Conservation (phyloP, 2,329 filamentous ascomycete genomes). For the Penicillium glabrum region DNA sequence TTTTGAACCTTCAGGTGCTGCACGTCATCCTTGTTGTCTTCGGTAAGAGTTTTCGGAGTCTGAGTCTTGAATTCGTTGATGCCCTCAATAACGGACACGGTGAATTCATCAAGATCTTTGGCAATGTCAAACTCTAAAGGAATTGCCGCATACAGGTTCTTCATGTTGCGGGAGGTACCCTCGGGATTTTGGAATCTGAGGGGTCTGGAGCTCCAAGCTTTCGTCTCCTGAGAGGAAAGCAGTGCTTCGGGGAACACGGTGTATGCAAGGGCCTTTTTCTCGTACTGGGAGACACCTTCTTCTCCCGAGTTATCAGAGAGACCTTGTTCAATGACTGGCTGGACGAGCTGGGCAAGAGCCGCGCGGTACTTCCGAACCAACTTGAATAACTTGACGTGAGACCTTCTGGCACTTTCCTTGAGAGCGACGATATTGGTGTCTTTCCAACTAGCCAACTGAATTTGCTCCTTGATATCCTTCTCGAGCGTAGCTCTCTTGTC, state of each 20-base stretch:
- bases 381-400: conserved; percentile 88
- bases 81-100: conserved; percentile 65
- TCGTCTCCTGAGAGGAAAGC: conserved; percentile 29
- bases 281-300: conserved; percentile 15
- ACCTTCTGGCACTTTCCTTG: conserved; percentile 83
- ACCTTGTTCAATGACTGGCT: conserved; percentile 50
- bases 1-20: conserved; percentile 92
- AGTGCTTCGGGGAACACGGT: conserved; percentile 32
- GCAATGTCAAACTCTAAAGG: conserved; percentile 57
- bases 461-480: conserved; percentile 88
- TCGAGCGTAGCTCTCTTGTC: conserved; percentile 75
- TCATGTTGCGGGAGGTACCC: conserved; percentile 74
- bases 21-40: conserved; percentile 80
- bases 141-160: conserved; percentile 57
- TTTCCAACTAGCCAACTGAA: conserved; percentile 94
- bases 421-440: conserved; percentile 92
- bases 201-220: conserved; percentile 49
- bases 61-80: conserved; percentile 76
- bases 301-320: conserved; percentile 36
- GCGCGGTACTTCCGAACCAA: conserved; percentile 86
- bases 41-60: conserved; percentile 76
- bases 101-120: conserved; percentile 64
- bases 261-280: conserved; percentile 15
- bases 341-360: conserved; percentile 74
- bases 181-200: conserved; percentile 69